Percentiles rank a stretch among this genome's conserved stretches.
phyloP scores from a whole-genome alignment of 2,329 filamentous ascomycete genomes.

The Phaeomoniella chlamydospora region DNA sequence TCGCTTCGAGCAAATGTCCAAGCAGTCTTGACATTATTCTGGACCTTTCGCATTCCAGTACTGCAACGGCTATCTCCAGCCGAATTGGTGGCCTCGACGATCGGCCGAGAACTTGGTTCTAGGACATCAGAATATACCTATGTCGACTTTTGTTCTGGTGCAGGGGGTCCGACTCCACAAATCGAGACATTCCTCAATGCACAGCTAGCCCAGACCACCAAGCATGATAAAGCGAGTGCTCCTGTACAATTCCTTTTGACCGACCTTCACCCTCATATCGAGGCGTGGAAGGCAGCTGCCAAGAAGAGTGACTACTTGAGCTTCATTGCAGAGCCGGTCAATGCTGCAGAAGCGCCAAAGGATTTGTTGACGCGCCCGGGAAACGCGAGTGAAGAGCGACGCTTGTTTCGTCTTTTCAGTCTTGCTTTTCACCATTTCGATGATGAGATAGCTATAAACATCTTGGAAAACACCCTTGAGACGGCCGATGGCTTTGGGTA shows the following conservation, averaged over 20 bases:
- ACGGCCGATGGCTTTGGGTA: conserved; percentile 24
- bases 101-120: conserved; percentile 35
- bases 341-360: conserved; percentile 47
- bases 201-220: conserved; percentile 10
- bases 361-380: conserved; percentile 11
- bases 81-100: conserved; percentile 41
- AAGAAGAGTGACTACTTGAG: conserved; percentile 39
- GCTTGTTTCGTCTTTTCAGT: conserved; percentile 56
- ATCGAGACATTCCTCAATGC: conserved; percentile 48
- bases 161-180: conserved; percentile 53
- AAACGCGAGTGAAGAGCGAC: conserved; percentile 25
- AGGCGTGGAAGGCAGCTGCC: conserved; percentile 42
- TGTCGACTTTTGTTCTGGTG: conserved; percentile 64
- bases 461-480: conserved; percentile 49
- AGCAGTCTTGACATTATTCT: conserved; percentile 47
- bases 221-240: conserved; percentile 4
- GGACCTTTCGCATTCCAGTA: conserved; percentile 45
- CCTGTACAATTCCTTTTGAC: conserved; percentile 48
- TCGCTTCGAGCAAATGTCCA: conserved; percentile 45
- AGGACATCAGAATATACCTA: conserved; percentile 42
- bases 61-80: conserved; percentile 45
- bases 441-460: conserved; percentile 43
- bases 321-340: conserved; percentile 47
- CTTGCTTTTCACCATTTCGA: conserved; percentile 67
- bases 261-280: conserved; percentile 49